Percentiles rank a stretch among this genome's conserved stretches.
These are phyloP conservation scores for Aspergillus quadricinctus DNA, from an alignment of 2,329 filamentous ascomycete genomes.

Conservation along the genomic window DNA sequence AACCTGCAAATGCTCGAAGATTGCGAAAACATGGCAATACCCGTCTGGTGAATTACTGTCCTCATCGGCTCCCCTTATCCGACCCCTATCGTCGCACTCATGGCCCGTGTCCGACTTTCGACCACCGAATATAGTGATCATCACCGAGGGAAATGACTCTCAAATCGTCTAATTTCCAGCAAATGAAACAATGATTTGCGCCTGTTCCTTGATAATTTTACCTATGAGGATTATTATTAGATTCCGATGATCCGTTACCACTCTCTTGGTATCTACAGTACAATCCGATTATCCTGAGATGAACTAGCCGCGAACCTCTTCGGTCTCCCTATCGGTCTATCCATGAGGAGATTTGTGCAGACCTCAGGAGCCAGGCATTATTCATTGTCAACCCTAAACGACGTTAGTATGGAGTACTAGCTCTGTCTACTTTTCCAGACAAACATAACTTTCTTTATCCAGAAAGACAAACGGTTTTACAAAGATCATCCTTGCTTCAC, in stretches of 20 bases:
- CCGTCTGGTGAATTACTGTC: background rate
- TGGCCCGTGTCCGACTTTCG: conserved; percentile 2
- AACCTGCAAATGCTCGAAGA: background rate
- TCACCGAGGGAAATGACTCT: conserved; percentile 5
- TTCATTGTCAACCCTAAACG: background rate
- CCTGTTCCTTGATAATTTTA: background rate
- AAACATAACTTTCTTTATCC: background rate
- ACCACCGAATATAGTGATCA: background rate
- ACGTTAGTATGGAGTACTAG: background rate
- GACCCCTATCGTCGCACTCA: background rate
- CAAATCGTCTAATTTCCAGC: background rate
- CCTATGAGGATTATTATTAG: conserved; percentile 6
- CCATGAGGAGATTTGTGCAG: background rate
- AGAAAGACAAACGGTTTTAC: background rate
- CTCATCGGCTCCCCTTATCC: background rate
- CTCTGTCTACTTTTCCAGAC: background rate
- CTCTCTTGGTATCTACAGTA: background rate
- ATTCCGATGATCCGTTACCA: conserved; percentile 6
- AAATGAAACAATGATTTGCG: background rate
- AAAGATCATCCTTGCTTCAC: background rate
- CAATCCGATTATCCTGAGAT: background rate
- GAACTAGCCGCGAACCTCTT: background rate
- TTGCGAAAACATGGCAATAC: background rate
- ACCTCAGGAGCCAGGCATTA: background rate
- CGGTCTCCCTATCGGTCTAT: background rate